Evolutionary conservation across 148 eudicot species (phyloP).

Genomic region (Fagopyrum homotropicum): DNA sequence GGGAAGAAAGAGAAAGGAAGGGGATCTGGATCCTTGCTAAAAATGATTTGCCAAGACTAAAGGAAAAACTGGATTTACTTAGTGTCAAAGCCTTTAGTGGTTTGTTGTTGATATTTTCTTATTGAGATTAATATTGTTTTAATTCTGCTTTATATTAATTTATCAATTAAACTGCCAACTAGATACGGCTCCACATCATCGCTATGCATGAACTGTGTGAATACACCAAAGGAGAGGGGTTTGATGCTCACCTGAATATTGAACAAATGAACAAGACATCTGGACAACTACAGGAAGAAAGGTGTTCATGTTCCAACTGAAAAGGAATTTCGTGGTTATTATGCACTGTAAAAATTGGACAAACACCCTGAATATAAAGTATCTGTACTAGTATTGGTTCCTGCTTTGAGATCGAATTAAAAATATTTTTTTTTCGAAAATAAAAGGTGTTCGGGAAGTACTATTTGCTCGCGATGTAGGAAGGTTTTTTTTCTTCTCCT

Average conservation of each 20-base stretch:
- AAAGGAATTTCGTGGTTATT: constrained; percentile 94
- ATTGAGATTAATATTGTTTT: neutral
- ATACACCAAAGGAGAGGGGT: constrained; percentile 91
- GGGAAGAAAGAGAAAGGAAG: too few relatives aligned
- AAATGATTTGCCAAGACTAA: neutral
- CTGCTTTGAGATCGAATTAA: constrained; percentile 4
- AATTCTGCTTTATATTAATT: neutral
- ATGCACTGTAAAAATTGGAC: constrained; percentile 93
- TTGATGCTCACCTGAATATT: constrained; percentile 95
- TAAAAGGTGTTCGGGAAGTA: constrained; percentile 45
- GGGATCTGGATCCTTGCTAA: neutral
- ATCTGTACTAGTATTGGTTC: constrained; percentile 14
- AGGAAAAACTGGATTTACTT: neutral
- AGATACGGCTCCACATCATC: constrained; percentile 92
- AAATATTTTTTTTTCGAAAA: constrained; percentile 15
- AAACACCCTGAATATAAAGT: constrained; percentile 97
- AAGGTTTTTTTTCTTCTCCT: constrained; percentile 38
- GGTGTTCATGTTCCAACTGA: constrained; percentile 73
- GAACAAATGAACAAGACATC: constrained; percentile 99
- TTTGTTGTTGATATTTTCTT: neutral
- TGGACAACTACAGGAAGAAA: constrained; percentile 86
- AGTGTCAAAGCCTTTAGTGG: neutral
- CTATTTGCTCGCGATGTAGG: constrained; percentile 92
- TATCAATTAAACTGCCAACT: constrained; percentile 20
- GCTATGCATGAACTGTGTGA: constrained; percentile 99